A percentile compares a stretch with the other conserved stretches of the same genome.
These are phyloP conservation scores for Pythium insidiosum DNA, from an alignment of 352 stramenopile genomes.

Conservation along the genomic window DNA sequence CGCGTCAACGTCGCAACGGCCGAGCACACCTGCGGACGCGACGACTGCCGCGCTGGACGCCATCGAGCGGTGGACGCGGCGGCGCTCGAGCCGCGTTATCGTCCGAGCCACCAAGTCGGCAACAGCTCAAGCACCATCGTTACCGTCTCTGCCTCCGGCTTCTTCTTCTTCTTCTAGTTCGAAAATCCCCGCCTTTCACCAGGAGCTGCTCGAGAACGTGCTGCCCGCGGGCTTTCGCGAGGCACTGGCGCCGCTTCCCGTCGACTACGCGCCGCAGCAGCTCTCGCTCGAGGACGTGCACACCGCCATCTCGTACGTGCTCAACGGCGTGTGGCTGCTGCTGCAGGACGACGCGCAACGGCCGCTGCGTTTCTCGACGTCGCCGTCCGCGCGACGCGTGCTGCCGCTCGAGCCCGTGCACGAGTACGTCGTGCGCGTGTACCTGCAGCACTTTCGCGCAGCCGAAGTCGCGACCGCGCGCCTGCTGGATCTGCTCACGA, in stretches of 20 bases:
- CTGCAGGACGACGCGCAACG: conserved; percentile 23
- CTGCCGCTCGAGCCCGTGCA: conserved; percentile 24
- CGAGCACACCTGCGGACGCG: too few relatives aligned
- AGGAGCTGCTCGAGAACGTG: conserved; percentile 21
- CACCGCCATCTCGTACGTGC: conserved; percentile 33
- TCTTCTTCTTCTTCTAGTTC: too few relatives aligned
- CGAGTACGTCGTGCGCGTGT: conserved; percentile 42
- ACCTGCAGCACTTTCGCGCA: conserved; percentile 34
- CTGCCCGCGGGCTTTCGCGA: conserved; percentile 21
- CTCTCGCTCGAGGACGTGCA: conserved; percentile 28
- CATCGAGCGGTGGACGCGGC: too few relatives aligned
- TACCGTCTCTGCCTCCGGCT: too few relatives aligned
- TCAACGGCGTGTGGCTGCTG: conserved; percentile 37
- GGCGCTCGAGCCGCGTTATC: too few relatives aligned
- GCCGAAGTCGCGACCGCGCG: conserved; percentile 26
- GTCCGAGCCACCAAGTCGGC: too few relatives aligned
- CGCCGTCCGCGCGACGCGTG: background rate
- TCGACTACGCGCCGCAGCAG: conserved; percentile 28
- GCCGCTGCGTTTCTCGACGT: conserved; percentile 11
- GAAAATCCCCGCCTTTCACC: conserved; percentile 3
- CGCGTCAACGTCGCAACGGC: too few relatives aligned
- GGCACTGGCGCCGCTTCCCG: conserved; percentile 19
- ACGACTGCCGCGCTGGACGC: too few relatives aligned
- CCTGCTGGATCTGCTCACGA: conserved; percentile 37
- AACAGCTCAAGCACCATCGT: too few relatives aligned